A percentile compares a stretch with the other conserved stretches of the same genome.
Conservation (phyloP, 768 basidiomycete genomes). For the Cubamyces sp. region DNA sequence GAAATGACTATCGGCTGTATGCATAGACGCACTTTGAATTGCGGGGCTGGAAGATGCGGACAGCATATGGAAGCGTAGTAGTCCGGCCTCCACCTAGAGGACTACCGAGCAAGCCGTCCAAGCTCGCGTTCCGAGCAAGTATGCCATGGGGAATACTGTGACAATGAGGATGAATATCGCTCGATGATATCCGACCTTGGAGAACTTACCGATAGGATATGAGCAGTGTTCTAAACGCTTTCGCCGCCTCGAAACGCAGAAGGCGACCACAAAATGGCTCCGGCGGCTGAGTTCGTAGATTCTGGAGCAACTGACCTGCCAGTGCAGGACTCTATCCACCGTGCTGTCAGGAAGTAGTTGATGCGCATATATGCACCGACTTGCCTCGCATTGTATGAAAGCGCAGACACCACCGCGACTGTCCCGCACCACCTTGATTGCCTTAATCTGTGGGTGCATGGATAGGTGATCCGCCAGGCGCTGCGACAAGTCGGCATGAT, state of each 20-base stretch:
- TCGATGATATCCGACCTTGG: background rate
- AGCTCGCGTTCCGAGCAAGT: no score
- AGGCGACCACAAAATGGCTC: constrained; percentile 72
- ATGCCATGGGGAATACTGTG: background rate
- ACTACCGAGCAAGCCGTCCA: no score
- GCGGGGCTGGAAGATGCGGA: constrained; percentile 60
- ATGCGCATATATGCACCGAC: constrained; percentile 21
- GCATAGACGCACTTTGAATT: constrained; percentile 51
- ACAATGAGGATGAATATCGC: background rate
- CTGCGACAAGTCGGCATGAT: constrained; percentile 61
- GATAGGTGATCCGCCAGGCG: constrained; percentile 71
- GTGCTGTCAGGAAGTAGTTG: background rate
- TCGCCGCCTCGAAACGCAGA: constrained; percentile 78
- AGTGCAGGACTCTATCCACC: constrained; percentile 54
- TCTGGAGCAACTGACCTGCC: constrained; percentile 62
- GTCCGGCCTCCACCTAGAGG: no score
- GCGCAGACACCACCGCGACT: constrained; percentile 80
- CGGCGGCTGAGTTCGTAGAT: constrained; percentile 56
- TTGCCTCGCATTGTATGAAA: constrained; percentile 84
- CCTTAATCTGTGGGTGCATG: constrained; percentile 64
- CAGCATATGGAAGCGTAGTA: constrained; percentile 39
- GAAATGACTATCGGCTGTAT: no score
- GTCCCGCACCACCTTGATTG: constrained; percentile 73
- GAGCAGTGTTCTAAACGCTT: constrained; percentile 73
- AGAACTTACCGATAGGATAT: constrained; percentile 69